Evolutionary conservation across 805 yeast species (phyloP).

Genomic region (Ogataea henricii): DNA sequence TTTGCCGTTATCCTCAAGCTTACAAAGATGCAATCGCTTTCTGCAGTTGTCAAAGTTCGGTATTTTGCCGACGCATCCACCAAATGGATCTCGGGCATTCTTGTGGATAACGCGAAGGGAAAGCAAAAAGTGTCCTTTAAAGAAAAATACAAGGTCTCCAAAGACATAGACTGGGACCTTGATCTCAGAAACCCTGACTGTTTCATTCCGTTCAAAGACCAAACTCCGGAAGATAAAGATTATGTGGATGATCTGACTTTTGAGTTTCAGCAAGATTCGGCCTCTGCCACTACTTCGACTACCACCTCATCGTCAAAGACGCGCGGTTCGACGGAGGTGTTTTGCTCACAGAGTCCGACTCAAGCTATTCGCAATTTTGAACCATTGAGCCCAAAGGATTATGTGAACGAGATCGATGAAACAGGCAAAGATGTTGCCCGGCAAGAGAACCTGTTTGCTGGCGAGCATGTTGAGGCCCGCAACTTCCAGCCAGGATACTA

Average conservation of each 20-base stretch:
- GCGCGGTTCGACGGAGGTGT: constrained; percentile 17
- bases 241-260: constrained; percentile 21
- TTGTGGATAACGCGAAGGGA: constrained; percentile 42
- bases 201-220: constrained; percentile 34
- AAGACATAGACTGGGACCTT: constrained; percentile 45
- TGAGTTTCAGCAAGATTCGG: constrained; percentile 22
- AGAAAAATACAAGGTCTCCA: constrained; percentile 44
- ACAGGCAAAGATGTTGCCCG: constrained; percentile 18
- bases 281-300: constrained; percentile 16
- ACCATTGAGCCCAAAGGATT: constrained; percentile 26
- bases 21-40: constrained; percentile 40
- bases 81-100: constrained; percentile 43
- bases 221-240: constrained; percentile 6
- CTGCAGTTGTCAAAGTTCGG: constrained; percentile 40
- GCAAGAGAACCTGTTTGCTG: constrained; percentile 23
- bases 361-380: constrained; percentile 29
- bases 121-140: constrained; percentile 42
- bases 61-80: constrained; percentile 46
- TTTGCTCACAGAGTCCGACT: constrained; percentile 26
- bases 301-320: constrained; percentile 15
- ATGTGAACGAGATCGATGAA: constrained; percentile 26
- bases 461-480: constrained; percentile 11
- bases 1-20: constrained; percentile 53
- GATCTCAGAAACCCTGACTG: constrained; percentile 42
- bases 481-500: constrained; percentile 65